Evolutionary conservation across 352 stramenopile species (phyloP).

Genomic region (Nothophytophthora sp.): DNA sequence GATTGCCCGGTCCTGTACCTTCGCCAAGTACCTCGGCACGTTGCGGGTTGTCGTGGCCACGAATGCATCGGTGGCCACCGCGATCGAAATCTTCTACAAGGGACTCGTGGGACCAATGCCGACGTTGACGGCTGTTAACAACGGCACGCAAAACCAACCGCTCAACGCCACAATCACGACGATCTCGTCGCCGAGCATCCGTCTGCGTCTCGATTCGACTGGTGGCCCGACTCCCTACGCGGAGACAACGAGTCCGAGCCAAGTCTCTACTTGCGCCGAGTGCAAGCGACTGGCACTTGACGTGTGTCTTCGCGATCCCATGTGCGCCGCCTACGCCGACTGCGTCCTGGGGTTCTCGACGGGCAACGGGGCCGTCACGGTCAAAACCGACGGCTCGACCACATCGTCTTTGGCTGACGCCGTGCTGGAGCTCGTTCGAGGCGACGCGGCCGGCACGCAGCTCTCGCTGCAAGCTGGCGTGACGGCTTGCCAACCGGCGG

Average conservation of each 20-base stretch:
- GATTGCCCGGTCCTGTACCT: slow-evolving; percentile 36
- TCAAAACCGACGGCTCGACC: slow-evolving; percentile 3
- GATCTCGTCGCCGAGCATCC: slow-evolving; percentile 20
- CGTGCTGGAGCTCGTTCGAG: slow-evolving; percentile 41
- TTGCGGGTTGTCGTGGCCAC: slow-evolving; percentile 27
- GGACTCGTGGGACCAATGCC: slow-evolving; percentile 53
- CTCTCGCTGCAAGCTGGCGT: slow-evolving; percentile 38
- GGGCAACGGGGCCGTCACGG: slow-evolving; percentile 5
- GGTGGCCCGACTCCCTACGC: slow-evolving; percentile 14
- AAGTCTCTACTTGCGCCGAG: slow-evolving; percentile 16
- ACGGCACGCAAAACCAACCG: slow-evolving; percentile 1
- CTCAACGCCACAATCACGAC: slow-evolving; percentile 11
- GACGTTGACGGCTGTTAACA: slow-evolving; percentile 22
- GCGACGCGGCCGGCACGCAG: slow-evolving; percentile 15
- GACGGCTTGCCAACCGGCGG: slow-evolving; percentile 25
- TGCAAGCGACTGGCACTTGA: slow-evolving; percentile 45
- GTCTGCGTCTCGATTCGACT: slow-evolving; percentile 34
- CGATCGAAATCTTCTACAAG: slow-evolving; percentile 45
- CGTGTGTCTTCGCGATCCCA: slow-evolving; percentile 47
- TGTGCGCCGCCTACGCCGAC: slow-evolving; percentile 54
- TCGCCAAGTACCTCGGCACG: slow-evolving; percentile 49
- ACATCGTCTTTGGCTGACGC: slow-evolving; percentile 26
- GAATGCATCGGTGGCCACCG: slow-evolving; percentile 10
- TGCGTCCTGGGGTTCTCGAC: slow-evolving; percentile 51
- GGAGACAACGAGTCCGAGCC: slow-evolving; percentile 2